A percentile compares a stretch with the other conserved stretches of the same genome.
These are phyloP conservation scores for Rhizoctonia solani DNA, from an alignment of 1,284 basidiomycete genomes.

Conservation along the genomic window DNA sequence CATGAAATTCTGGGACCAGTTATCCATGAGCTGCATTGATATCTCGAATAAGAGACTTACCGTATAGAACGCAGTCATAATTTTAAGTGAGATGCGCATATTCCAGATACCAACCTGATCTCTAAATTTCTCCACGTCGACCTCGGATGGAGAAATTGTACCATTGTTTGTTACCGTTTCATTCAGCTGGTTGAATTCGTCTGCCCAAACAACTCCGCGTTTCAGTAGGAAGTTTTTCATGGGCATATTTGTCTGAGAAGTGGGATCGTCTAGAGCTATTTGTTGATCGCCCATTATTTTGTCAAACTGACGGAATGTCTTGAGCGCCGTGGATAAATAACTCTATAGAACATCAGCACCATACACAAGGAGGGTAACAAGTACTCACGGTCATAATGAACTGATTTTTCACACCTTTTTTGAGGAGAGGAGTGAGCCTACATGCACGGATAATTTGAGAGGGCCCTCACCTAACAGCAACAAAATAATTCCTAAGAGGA, in stretches of 20 bases:
- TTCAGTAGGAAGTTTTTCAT: conserved; percentile 9
- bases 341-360: too few species aligned
- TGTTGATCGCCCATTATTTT: too few species aligned
- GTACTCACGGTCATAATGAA: conserved; percentile 12
- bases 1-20: too few species aligned
- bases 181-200: conserved; percentile 16
- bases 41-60: too few species aligned
- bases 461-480: not conserved
- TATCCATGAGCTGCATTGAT: too few species aligned
- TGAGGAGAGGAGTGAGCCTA: not conserved
- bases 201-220: conserved; percentile 19
- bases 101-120: too few species aligned
- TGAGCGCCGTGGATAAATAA: conserved; percentile 20
- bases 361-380: too few species aligned
- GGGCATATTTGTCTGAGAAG: not conserved
- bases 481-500: not conserved
- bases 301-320: too few species aligned
- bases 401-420: conserved; percentile 15
- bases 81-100: too few species aligned
- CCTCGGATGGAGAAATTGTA: too few species aligned
- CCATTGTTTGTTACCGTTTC: not conserved
- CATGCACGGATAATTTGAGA: not conserved
- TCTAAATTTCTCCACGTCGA: too few species aligned
- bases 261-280: not conserved
- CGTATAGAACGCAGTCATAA: too few species aligned